Base-by-base conservation (phyloP, 495 filamentous ascomycete species). In the Annulohypoxylon maeteangense region DNA sequence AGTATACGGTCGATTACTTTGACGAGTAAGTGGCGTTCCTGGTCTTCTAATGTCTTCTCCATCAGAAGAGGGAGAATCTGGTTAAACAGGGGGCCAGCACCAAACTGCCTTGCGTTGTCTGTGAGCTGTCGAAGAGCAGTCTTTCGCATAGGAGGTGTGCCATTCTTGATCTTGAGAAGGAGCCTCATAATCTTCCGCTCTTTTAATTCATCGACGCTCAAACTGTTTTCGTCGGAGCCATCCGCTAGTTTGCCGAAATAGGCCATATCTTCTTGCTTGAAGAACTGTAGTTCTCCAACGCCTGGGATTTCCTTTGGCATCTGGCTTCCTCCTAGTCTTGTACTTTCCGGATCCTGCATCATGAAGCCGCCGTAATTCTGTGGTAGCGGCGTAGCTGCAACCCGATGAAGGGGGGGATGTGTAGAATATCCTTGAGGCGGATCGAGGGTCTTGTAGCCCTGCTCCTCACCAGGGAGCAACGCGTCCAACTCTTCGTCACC, bases 161-260 rank as follows among this genome's bases (percentile, higher is more conserved):
- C 96, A 78, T 99, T 99, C 88, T 99, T 99, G 83, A 99, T 95
- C 81, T 98, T 99, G 59, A 99, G 84, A 40, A 99, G 84, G 48
- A 99, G 85, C 57, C 96, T 85, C 95, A 98, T 98, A 76, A 99
- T 99, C 81, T 99, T 99, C 47, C 96, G 87, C 81, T 99, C 94
- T 78, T 98, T 98, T 65, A 99, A 82, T 76, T 98, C 95, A 25
- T 99, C 96, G 11, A 98, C 93, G 42, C 88, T 92, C 83, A 99
- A 89, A 36, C 89, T 85, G 70, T 93, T 94, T 77, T 99, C 96
- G 75, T 99, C 93, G n/a, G 90, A 89, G 14, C 92, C 93, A 77
- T 98, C 96, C 47, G 96, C 93, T 20, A 99, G 86, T 84, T 98
- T 99, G 59, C 95, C 95, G 74, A 99, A 99, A 82, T 99, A 99